Evolutionary conservation across 169 alveolate genomes (phyloP).

Genomic region (Nephromyces sp.): DNA sequence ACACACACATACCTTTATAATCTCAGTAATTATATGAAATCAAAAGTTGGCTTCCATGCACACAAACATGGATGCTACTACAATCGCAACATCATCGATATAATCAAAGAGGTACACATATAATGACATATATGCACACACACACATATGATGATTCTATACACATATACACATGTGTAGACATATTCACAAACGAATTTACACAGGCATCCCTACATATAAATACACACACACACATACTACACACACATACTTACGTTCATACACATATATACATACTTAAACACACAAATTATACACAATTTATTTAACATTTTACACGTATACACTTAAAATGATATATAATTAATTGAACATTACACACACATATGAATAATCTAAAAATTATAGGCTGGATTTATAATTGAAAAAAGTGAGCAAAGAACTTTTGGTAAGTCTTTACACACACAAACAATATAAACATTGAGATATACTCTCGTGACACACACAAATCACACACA

Average conservation of each 20-base stretch:
- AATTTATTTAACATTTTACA: background rate
- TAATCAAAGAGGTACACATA: background rate
- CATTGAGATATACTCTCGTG: no score
- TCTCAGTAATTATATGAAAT: background rate
- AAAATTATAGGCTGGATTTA: background rate
- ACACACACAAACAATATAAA: no score
- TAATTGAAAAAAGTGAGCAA: background rate
- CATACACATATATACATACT: background rate
- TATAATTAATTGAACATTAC: background rate
- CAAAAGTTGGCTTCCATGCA: background rate
- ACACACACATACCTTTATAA: no score
- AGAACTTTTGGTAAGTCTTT: background rate
- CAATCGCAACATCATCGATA: background rate
- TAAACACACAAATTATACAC: background rate
- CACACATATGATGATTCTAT: background rate
- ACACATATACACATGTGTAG: background rate
- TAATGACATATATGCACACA: background rate
- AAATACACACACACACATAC: background rate
- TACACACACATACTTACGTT: background rate
- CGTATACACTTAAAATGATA: background rate
- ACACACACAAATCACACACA: no score
- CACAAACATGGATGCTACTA: background rate
- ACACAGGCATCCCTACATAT: background rate
- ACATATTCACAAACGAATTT: background rate
- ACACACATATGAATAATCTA: background rate